Evolutionary conservation across 148 eudicot genomes (phyloP).

Genomic region (Rhododendron ovatum): DNA sequence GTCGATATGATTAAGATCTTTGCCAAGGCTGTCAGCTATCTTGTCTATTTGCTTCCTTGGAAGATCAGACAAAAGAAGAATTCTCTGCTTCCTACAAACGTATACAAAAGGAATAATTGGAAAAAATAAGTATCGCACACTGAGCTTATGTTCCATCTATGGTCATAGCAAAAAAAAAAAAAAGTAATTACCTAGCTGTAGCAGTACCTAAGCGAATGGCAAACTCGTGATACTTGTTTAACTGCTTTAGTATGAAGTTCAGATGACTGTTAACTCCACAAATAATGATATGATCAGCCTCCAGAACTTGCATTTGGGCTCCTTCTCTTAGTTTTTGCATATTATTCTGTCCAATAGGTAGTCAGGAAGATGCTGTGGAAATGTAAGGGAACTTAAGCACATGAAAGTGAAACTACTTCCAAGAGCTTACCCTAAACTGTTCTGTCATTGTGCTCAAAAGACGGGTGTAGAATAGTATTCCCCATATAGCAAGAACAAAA

Average conservation of each 20-base stretch:
- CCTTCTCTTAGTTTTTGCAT: constrained; percentile 96
- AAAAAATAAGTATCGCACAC: not conserved
- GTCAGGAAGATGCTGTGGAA: constrained; percentile 23
- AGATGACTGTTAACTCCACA: constrained; percentile 94
- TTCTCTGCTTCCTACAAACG: constrained; percentile 71
- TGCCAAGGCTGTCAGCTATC: constrained; percentile 63
- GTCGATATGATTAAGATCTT: constrained; percentile 85
- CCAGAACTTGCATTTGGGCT: constrained; percentile 90
- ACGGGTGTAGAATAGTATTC: constrained; percentile 93
- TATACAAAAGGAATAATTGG: not conserved
- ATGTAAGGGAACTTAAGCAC: constrained; percentile 12
- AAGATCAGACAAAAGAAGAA: constrained; percentile 85
- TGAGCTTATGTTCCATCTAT: not conserved
- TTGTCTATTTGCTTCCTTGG: constrained; percentile 86
- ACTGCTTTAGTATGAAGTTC: constrained; percentile 75
- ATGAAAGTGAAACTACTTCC: not conserved
- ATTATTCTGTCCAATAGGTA: constrained; percentile 53
- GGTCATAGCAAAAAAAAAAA: not conserved
- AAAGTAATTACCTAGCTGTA: constrained; percentile 57
- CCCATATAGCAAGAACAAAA: constrained; percentile 96
- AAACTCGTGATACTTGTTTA: constrained; percentile 85
- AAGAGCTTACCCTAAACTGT: constrained; percentile 81
- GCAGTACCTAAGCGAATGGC: constrained; percentile 92
- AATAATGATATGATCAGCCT: constrained; percentile 86
- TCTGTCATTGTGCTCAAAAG: constrained; percentile 97